Conservation (phyloP, 306 rosid species). For the Malus asiatica region DNA sequence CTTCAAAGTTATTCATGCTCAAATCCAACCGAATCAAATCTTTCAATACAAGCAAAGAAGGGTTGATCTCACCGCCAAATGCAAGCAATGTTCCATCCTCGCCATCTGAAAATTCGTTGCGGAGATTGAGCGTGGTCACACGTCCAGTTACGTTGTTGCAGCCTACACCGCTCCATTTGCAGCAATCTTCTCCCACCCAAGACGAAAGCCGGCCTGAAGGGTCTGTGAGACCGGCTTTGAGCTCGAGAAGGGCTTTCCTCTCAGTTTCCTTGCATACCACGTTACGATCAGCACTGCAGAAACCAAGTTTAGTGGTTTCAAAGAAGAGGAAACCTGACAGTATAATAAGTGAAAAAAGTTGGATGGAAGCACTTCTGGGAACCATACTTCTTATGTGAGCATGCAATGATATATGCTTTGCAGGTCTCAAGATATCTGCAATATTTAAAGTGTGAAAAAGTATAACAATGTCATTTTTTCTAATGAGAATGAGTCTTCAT, state of each 20-base stretch:
- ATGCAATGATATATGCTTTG: not conserved
- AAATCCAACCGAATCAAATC: constrained; percentile 8
- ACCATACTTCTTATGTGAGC: not conserved
- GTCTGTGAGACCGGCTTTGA: constrained; percentile 1
- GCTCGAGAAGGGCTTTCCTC: constrained; percentile 14
- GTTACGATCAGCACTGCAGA: not conserved
- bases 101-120: not conserved
- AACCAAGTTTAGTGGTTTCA: not conserved
- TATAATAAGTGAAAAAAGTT: not conserved
- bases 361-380: not conserved
- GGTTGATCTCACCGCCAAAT: constrained; percentile 16
- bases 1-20: constrained; percentile 15
- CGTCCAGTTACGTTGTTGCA: constrained; percentile 11
- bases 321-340: not conserved
- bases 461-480: no score
- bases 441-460: not conserved
- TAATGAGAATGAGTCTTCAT: no score
- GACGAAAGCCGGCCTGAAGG: constrained; percentile 5
- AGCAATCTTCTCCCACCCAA: constrained; percentile 2
- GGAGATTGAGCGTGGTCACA: constrained; percentile 3
- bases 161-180: constrained; percentile 14
- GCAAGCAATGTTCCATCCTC: not conserved
- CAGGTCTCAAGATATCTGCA: not conserved
- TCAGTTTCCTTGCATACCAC: not conserved
- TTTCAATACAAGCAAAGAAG: constrained; percentile 14